These are phyloP conservation scores for Aureobasidium melanogenum DNA, from an alignment of 2,329 filamentous ascomycete species.

Conservation along the genomic window DNA sequence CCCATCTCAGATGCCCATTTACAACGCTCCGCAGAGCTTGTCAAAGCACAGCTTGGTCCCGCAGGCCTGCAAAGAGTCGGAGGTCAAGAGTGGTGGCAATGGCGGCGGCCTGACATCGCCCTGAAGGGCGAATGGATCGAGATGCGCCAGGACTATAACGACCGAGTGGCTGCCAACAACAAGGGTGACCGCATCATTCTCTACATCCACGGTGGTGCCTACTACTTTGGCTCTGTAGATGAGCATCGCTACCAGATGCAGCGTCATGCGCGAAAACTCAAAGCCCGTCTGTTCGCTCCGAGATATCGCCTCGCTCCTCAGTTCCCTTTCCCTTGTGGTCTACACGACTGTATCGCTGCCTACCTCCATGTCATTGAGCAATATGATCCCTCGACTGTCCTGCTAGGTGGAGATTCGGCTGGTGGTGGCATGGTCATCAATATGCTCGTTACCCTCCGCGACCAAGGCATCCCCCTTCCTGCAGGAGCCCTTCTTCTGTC, in stretches of 20 bases:
- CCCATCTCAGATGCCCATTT: slow-evolving; percentile 57
- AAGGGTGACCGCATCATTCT: slow-evolving; percentile 71
- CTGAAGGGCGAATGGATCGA: slow-evolving; percentile 91
- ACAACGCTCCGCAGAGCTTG: slow-evolving; percentile 53
- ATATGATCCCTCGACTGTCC: slow-evolving; percentile 71
- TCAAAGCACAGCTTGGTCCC: slow-evolving; percentile 67
- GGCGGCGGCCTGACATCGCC: slow-evolving; percentile 58
- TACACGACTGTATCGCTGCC: slow-evolving; percentile 81
- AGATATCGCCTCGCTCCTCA: slow-evolving; percentile 83
- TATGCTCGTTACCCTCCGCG: slow-evolving; percentile 70
- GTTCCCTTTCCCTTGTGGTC: slow-evolving; percentile 87
- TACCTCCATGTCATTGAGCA: slow-evolving; percentile 74
- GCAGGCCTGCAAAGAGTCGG: slow-evolving; percentile 69
- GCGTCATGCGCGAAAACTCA: slow-evolving; percentile 85
- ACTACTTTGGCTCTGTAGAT: slow-evolving; percentile 91
- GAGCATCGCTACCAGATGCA: slow-evolving; percentile 99
- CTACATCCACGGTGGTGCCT: slow-evolving; percentile 89
- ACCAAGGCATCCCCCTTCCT: slow-evolving; percentile 73
- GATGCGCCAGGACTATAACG: slow-evolving; percentile 74
- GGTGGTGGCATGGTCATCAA: slow-evolving; percentile 82
- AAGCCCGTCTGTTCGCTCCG: slow-evolving; percentile 78
- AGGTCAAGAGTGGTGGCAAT: slow-evolving; percentile 82
- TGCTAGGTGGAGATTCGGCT: slow-evolving; percentile 77
- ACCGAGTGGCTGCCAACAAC: slow-evolving; percentile 53
- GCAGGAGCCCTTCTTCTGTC: slow-evolving; percentile 86